Evolutionary conservation across 129 eudicot species (phyloP), one percentile per base, ranked within the genome.

Genomic region (Helianthus tuberosus): DNA sequence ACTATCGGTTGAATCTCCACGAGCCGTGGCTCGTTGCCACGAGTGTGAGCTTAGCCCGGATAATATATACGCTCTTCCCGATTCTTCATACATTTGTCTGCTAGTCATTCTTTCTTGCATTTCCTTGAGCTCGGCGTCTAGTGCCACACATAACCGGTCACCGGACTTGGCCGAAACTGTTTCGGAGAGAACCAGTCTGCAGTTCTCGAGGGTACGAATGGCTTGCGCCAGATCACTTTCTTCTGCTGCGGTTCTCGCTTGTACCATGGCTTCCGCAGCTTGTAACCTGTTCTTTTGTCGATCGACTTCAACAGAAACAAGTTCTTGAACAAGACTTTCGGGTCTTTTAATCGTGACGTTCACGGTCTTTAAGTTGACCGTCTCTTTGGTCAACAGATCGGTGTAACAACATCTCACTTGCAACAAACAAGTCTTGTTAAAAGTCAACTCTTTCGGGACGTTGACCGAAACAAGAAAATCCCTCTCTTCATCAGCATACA

Each of bases 31-130:
- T 73, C 97, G 79, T 70, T 91, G 97, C 97, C 97, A 91, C 7
- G 97, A 91, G 80, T 91, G 97, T 16, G 97, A 91, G 84, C 97
- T 91, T 66, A 91, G 77, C n/a, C 97, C 97, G n/a, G 97, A 91
- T 51, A 91, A 72, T 44, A 91, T 80, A 27, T 91, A 91, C 2
- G 97, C 97, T 69, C 97, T 63, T 23, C 97, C 97, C 0, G 97
- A 91, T 57, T 89, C 84, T 77, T 91, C 95, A 8, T 91, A 91
- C 51, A 86, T 88, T 47, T 86, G 92, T 66, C 97, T 67, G 72
- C 90, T 91, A 49, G 95, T 77, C 95, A 88, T 75, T 68, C 95
- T 76, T 76, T 91, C 95, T 74, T 91, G 95, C 97, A 91, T 88
- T 68, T 88, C 95, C 75, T 84, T 91, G 20, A 91, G 84, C 74